phyloP scores from a whole-genome alignment of 352 stramenopile species.

The Halophytophthora polymorphica region DNA sequence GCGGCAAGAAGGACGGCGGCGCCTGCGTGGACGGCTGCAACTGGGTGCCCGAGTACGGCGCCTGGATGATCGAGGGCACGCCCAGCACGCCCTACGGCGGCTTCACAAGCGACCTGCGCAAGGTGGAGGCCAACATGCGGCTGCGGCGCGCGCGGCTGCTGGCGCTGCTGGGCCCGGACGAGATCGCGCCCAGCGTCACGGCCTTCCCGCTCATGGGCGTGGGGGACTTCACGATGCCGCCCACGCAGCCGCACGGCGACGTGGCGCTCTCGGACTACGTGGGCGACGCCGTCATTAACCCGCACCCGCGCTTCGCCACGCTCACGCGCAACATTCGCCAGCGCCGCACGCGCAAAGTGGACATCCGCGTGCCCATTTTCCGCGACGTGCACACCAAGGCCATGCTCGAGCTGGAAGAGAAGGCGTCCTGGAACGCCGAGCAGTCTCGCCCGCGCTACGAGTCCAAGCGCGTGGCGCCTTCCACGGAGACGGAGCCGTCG shows the following conservation, averaged over 20 bases:
- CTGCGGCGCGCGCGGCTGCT: constrained; percentile 94
- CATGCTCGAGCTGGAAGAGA: constrained; percentile 69
- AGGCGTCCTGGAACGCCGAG: constrained; percentile 66
- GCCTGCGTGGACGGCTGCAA: constrained; percentile 89
- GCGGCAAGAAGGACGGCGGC: constrained; percentile 7
- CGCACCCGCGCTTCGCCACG: constrained; percentile 97
- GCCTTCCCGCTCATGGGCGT: constrained; percentile 97
- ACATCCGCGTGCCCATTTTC: constrained; percentile 87
- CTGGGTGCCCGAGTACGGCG: constrained; percentile 99
- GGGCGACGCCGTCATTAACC: constrained; percentile 98
- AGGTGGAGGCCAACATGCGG: constrained; percentile 98
- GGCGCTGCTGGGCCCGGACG: constrained; percentile 90
- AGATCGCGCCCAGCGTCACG: constrained; percentile 96
- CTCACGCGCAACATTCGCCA: constrained; percentile 98
- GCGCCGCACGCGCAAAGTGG: constrained; percentile 82
- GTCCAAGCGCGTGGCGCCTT: constrained; percentile 41
- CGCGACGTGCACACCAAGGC: constrained; percentile 79
- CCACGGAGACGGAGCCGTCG: constrained; percentile 13
- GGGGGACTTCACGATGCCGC: constrained; percentile 87
- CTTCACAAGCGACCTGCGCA: constrained; percentile 93
- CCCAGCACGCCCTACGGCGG: constrained; percentile 92
- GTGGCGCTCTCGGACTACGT: constrained; percentile 96
- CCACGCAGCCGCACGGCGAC: constrained; percentile 52
- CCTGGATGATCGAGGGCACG: constrained; percentile 99
- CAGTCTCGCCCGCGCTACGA: constrained; percentile 76